Evolutionary conservation across 148 eudicot genomes (phyloP).

Genomic region (Persicaria tinctoria): DNA sequence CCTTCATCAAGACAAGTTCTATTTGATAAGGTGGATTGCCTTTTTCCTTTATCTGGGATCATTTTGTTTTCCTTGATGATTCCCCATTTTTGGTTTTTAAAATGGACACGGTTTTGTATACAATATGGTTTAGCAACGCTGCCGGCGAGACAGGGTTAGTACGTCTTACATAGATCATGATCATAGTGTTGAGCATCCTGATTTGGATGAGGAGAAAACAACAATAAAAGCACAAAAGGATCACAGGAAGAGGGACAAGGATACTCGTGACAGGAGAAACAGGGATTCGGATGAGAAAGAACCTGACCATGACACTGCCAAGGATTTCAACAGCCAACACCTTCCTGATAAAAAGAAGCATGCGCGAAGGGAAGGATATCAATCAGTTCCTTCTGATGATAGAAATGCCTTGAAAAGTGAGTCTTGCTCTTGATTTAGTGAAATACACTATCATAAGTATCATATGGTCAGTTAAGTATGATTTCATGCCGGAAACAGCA

Average conservation of each 20-base stretch:
- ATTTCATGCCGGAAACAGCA: not conserved
- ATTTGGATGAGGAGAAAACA: slow-evolving; percentile 65
- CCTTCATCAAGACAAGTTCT: slow-evolving; percentile 39
- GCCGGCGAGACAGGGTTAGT: slow-evolving; percentile 54
- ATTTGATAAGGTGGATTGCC: slow-evolving; percentile 49
- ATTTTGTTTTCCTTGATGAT: not conserved
- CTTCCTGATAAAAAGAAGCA: slow-evolving; percentile 57
- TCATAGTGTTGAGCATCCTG: slow-evolving; percentile 53
- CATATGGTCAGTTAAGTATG: not conserved
- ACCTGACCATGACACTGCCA: slow-evolving; percentile 45
- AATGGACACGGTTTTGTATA: not conserved
- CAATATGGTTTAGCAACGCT: slow-evolving; percentile 38
- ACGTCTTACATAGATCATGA: slow-evolving; percentile 55
- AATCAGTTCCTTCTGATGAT: slow-evolving; percentile 36
- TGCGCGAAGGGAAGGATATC: slow-evolving; percentile 49
- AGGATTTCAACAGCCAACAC: slow-evolving; percentile 45
- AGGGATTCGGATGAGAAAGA: slow-evolving; percentile 64
- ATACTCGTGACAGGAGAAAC: slow-evolving; percentile 45
- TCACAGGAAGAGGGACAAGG: slow-evolving; percentile 47
- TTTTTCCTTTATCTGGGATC: not conserved
- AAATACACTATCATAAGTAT: not conserved
- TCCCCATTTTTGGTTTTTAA: not conserved
- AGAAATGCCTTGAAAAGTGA: slow-evolving; percentile 78
- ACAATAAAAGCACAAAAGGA: slow-evolving; percentile 62
- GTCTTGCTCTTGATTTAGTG: slow-evolving; percentile 19